Conservation (phyloP, 768 basidiomycete species). For the Leccinum subgranulosum region DNA sequence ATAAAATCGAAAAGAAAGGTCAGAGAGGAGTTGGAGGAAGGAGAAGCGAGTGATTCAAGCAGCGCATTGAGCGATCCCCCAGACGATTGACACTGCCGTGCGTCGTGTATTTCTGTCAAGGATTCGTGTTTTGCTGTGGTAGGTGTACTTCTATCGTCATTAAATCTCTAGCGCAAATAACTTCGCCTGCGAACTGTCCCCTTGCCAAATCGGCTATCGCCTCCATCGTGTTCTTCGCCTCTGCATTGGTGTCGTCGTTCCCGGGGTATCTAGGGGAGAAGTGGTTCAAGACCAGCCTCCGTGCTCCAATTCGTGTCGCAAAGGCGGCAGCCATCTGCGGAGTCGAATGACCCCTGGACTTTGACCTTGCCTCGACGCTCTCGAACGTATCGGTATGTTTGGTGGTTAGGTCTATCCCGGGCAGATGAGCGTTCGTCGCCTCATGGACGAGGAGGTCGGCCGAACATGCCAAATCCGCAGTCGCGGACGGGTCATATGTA, state of each 20-base stretch:
- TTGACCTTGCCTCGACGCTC: constrained; percentile 59
- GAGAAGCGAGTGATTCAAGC: constrained; percentile 79
- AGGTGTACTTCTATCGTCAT: constrained; percentile 63
- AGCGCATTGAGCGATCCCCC: constrained; percentile 77
- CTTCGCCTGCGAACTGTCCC: constrained; percentile 49
- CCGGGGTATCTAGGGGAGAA: constrained; percentile 81
- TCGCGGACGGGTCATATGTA: constrained; percentile 75
- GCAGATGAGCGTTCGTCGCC: constrained; percentile 84
- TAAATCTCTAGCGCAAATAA: constrained; percentile 71
- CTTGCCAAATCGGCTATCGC: constrained; percentile 59
- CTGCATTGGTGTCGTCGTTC: constrained; percentile 49
- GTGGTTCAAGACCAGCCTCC: constrained; percentile 73
- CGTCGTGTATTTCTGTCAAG: constrained; percentile 1
- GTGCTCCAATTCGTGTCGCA: constrained; percentile 61
- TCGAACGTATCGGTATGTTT: constrained; percentile 61
- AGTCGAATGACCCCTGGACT: constrained; percentile 84
- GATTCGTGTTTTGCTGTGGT: constrained; percentile 19
- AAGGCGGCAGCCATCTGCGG: constrained; percentile 88
- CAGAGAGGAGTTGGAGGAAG: constrained; percentile 79
- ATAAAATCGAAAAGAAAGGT: constrained; percentile 45
- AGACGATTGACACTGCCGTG: constrained; percentile 39
- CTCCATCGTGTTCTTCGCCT: constrained; percentile 55
- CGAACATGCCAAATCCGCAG: constrained; percentile 55
- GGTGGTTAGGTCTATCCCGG: constrained; percentile 55
- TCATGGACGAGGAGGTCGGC: constrained; percentile 83